These are phyloP conservation scores for Coemansia sp. DNA, from an alignment of 192 early-diverging fungal species.

Conservation along the genomic window DNA sequence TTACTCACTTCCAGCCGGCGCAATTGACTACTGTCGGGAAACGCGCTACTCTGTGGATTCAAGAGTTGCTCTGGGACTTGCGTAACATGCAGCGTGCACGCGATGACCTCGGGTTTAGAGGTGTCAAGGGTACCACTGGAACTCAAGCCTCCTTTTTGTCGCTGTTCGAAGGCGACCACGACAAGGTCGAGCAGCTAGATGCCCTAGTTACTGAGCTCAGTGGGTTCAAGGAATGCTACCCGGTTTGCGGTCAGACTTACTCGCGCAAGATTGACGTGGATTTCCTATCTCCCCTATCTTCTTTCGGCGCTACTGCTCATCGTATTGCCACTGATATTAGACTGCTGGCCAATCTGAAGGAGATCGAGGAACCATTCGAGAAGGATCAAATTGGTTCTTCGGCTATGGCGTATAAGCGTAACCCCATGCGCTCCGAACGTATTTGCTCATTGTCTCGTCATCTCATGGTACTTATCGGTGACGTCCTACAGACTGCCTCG, in stretches of 20 bases:
- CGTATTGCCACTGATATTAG: constrained; percentile 97
- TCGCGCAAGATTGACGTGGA: constrained; percentile 98
- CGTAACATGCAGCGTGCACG: constrained; percentile 90
- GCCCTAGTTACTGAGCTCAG: constrained; percentile 85
- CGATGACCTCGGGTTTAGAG: constrained; percentile 88
- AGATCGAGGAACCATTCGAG: constrained; percentile 99
- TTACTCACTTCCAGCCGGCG: constrained; percentile 99
- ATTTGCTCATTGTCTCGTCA: constrained; percentile 95
- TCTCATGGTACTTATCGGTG: constrained; percentile 86
- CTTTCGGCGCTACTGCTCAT: constrained; percentile 95
- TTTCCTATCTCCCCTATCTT: constrained; percentile 79
- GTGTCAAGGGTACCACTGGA: constrained; percentile 98
- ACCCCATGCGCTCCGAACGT: constrained; percentile 98
- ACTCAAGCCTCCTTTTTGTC: constrained; percentile 98
- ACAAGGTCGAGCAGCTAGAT: constrained; percentile 92
- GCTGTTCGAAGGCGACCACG: constrained; percentile 91
- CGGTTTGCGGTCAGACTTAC: constrained; percentile 97
- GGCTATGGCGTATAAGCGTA: constrained; percentile 99
- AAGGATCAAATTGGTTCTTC: constrained; percentile 98
- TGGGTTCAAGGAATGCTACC: constrained; percentile 83
- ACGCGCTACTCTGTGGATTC: constrained; percentile 94
- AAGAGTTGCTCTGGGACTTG: constrained; percentile 95
- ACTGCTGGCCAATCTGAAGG: constrained; percentile 94
- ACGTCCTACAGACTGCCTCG: constrained; percentile 87
- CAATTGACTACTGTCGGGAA: constrained; percentile 99